Evolutionary conservation across 228 moss, liverwort and hornwort genomes (phyloP), one percentile per base, ranked within the genome.

Genomic region (Sphagnum magellanicum): DNA sequence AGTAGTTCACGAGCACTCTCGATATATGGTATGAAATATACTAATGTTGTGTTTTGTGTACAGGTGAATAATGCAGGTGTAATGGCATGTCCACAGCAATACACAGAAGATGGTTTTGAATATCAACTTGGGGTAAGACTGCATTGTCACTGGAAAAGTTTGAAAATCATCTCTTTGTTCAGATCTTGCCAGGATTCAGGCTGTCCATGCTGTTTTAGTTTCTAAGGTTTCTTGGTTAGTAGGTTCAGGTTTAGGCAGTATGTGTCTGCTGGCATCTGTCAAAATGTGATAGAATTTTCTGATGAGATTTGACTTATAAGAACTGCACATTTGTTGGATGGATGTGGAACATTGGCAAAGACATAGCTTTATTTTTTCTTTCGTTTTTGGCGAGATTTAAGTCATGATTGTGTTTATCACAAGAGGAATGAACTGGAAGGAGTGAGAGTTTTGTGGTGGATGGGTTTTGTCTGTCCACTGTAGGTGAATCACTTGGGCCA

Each of bases 401-500:
- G 32, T 32, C 32, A 32, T 32, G 32, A 32, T 32, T 32, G 32
- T 32, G 32, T 32, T 32, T 32, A 32, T 32, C 32, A 32, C 3
- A 0, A 32, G 32, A 32, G 32, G 32, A 32, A 32, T 32, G 32
- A 32, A 32, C 32, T 32, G 32, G 32, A 32, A 32, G 32, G 32
- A 32, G 32, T 32, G 32, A 32, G 32, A 32, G 49, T 49, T 17
- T 61, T 13, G 49, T 65, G 12, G 5, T 15, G 48, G 5, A 58
- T 55, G 55, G 55, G 55, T 55, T 8, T 8, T 55, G 55, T 55
- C 55, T 55, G 55, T 12, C 12, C 55, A 55, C 8, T 60, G 5
- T 79, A 92, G 92, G 92, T 96, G 50, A 96, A 96, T 73, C 96
- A 96, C 75, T 79, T 96, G 75, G 93, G 96, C 32, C 93, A 96